A percentile compares a stretch with the other conserved stretches of the same genome.
These are phyloP conservation scores for Lagenidium giganteum DNA, from an alignment of 352 stramenopile genomes.

Conservation along the genomic window DNA sequence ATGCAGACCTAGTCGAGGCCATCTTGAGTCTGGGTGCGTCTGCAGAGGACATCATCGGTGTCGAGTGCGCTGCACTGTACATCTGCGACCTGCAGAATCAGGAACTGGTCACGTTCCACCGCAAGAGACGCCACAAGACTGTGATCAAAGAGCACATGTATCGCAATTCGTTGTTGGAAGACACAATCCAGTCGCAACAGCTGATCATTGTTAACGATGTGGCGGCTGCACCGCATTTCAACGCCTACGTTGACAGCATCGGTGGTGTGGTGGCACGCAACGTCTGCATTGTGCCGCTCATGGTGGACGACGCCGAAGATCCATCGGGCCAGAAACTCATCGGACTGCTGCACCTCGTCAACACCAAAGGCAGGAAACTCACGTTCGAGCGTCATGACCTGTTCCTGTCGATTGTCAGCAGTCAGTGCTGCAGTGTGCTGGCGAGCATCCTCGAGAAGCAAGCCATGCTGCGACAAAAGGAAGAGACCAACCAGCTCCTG, in stretches of 20 bases:
- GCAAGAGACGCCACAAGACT: slow-evolving; percentile 57
- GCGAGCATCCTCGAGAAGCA: slow-evolving; percentile 72
- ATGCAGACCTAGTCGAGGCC: slow-evolving; percentile 56
- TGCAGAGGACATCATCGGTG: slow-evolving; percentile 68
- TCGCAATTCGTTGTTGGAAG: slow-evolving; percentile 40
- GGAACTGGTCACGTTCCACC: slow-evolving; percentile 69
- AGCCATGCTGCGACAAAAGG: slow-evolving; percentile 50
- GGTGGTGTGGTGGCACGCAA: slow-evolving; percentile 41
- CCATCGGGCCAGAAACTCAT: slow-evolving; percentile 36
- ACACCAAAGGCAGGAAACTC: slow-evolving; percentile 54
- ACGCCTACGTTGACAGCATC: slow-evolving; percentile 70
- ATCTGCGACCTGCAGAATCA: slow-evolving; percentile 31
- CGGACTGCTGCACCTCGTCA: slow-evolving; percentile 63
- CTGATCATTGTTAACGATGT: slow-evolving; percentile 69
- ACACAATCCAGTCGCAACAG: slow-evolving; percentile 35
- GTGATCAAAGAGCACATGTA: slow-evolving; percentile 46
- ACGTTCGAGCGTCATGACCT: slow-evolving; percentile 65
- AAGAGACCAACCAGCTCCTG: slow-evolving; percentile 52
- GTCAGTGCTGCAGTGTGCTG: slow-evolving; percentile 57
- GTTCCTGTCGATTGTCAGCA: slow-evolving; percentile 73
- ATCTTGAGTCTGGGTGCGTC: slow-evolving; percentile 41
- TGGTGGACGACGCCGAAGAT: slow-evolving; percentile 42
- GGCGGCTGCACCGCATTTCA: slow-evolving; percentile 26
- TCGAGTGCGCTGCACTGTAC: slow-evolving; percentile 64
- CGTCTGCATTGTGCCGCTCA: slow-evolving; percentile 53